Percentiles rank a stretch among this genome's conserved stretches.
Conservation (phyloP, 176 grass and related monocot genomes). For the Juncus effusus region DNA sequence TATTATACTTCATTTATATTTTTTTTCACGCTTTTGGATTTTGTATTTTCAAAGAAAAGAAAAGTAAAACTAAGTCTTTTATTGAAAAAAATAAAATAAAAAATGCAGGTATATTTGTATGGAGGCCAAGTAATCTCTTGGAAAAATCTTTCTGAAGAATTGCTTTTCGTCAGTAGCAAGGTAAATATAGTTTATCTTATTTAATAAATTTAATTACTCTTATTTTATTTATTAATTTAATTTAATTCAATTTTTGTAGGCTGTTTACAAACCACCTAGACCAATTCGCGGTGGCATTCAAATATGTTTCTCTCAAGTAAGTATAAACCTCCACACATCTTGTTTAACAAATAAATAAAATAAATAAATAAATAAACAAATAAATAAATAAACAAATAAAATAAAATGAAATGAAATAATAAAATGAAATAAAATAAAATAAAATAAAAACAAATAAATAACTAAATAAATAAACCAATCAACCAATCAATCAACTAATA, state of each 20-base stretch:
- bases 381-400: neutral
- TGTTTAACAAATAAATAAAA: too few species aligned
- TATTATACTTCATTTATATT: too few species aligned
- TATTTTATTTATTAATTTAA: neutral
- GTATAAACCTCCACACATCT: constrained; percentile 21
- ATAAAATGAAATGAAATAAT: too few species aligned
- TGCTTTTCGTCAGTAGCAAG: constrained; percentile 82
- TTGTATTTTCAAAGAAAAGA: too few species aligned
- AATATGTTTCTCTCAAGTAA: constrained; percentile 56
- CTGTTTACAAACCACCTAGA: constrained; percentile 40
- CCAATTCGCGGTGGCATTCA: constrained; percentile 48
- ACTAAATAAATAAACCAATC: too few species aligned
- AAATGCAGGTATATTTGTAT: constrained; percentile 49
- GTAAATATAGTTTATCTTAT: constrained; percentile 25
- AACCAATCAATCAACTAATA: too few species aligned
- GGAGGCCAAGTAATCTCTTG: constrained; percentile 81
- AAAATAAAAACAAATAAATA: too few species aligned
- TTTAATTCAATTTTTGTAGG: constrained; percentile 27
- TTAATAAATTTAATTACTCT: neutral
- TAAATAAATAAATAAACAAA: constrained; percentile 26
- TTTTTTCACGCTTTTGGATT: too few species aligned
- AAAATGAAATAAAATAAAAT: too few species aligned
- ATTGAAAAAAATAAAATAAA: neutral
- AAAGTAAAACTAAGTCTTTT: too few species aligned
- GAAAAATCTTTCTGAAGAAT: constrained; percentile 72